Base-by-base conservation (phyloP, 106 monocot species). In the Apostasia ramifera region DNA sequence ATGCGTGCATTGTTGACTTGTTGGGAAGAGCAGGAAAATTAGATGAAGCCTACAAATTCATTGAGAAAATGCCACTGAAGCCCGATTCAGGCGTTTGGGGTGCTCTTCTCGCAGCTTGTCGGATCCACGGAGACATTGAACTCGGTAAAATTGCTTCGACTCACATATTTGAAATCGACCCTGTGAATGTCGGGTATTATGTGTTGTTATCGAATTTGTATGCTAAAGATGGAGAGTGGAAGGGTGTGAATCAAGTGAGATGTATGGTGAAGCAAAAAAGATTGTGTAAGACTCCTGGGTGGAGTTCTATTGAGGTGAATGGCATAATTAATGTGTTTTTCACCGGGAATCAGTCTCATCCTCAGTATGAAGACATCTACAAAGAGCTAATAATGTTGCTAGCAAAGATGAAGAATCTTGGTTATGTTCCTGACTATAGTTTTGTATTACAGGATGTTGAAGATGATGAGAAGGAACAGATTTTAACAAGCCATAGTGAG, bases 401-500 rank as follows among this genome's bases (percentile, higher is more conserved):
- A 46, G 78, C 53, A 26, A 93, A 83, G 68, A 88, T 93, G 75
- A 88, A 86, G 72, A 69, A 48, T 26, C 40, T 88, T 9, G 92
- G 88, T 15, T 93, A 85, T 73, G 83, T 86, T 67, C 88, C 92
- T 43, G 88, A 93, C 53, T 81, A 64, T 53, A 85, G 83, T 66
- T 93, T 79, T 77, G 92, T 93, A 53, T 68, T 93, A 2, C 92
- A 93, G 59, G 92, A 93, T 57, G 92, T 93, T 42, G 88, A 83
- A 49, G 88, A 88, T 69, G 83, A 88, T 44, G 87, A 92, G 55
- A 92, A 92, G 63, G 82, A 92, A 8, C 73, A 81, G 54, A 92
- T 92, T 40, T 72, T 92, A 52, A 69, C 50, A 9, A 85, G 59
- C 37, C 92, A 92, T 53, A 92, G 88, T 66, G 92, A 92, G 73